phyloP scores from a whole-genome alignment of 768 basidiomycete genomes.

The Mycena pura region DNA sequence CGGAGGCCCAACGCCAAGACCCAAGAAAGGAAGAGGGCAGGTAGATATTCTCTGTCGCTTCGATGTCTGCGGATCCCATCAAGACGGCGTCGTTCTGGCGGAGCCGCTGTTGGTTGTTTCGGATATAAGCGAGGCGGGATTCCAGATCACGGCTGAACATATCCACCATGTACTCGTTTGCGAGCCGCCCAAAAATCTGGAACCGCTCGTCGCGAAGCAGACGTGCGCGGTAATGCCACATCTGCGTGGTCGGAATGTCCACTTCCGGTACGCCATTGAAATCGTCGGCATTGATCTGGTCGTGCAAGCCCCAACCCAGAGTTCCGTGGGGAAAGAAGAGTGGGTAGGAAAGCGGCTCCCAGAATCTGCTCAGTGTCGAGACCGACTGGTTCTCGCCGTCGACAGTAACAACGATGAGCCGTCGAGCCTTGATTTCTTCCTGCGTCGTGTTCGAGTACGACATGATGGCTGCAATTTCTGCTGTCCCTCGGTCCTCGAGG shows the following conservation, averaged over 20 bases:
- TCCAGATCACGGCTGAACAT: no score
- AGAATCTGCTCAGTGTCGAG: conserved; percentile 28
- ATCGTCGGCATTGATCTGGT: neutral
- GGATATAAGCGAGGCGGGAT: conserved; percentile 32
- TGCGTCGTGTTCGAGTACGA: no score
- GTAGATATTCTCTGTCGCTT: no score
- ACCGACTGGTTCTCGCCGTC: conserved; percentile 9
- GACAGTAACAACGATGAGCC: conserved; percentile 16
- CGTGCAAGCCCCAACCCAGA: conserved; percentile 28
- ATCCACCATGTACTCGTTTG: no score
- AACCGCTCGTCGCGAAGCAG: no score
- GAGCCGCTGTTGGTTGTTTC: conserved; percentile 26
- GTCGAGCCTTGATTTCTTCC: conserved; percentile 16
- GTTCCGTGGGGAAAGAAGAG: conserved; percentile 35
- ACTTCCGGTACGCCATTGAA: conserved; percentile 1
- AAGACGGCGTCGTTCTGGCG: conserved; percentile 24
- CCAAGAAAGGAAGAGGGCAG: no score
- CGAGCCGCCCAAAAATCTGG: no score
- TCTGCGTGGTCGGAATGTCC: no score
- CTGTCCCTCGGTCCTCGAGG: conserved; percentile 21
- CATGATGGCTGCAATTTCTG: conserved; percentile 30
- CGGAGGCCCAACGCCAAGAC: no score
- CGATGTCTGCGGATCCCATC: no score
- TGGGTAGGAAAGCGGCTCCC: conserved; percentile 36
- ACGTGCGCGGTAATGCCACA: no score